Base-by-base conservation (phyloP, 83 land plant genomes). In the Picea engelmannii region DNA sequence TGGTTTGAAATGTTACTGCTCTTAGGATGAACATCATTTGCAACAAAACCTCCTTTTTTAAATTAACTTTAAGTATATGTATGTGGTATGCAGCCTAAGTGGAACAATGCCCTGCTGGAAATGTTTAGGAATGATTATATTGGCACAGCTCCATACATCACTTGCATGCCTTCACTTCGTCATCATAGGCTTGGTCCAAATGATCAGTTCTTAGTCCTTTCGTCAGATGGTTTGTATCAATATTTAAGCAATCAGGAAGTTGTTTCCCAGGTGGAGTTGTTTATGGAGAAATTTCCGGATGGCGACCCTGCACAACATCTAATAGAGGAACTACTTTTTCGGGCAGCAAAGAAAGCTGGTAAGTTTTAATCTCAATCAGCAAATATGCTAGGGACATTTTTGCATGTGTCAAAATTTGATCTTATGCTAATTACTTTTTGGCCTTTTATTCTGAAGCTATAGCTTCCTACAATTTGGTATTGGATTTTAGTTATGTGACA, bases 311-410 rank as follows among this genome's bases (percentile, higher is more conserved):
- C 99, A 44, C 99, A 98, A 78, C 88, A 89, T 81, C 84, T 98
- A 52, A 94, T 98, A 79, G 98, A 98, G 85, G 99, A 96, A 90
- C 91, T 98, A 76, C 95, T 98, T 24, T 86, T 84, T 77, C 90
- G 99, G 63, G 99, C 99, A 71, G 98, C 99, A 21, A 93, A 93
- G 83, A 93, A 95, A 92, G 96, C 94, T 80, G 99, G 99, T 98
- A 86, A 89, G 79, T 40, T 74, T 25, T 81, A 24, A 66, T 66
- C 16, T 66, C 25, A 44, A 44, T 47, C 42, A 35, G 20, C 20
- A 68, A 68, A 68, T 68, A n/a, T 35, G 58, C 59, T 3, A 47
- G n/a, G 58, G 23, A 11, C 21, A 5, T 47, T 74, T 47, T 47
- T 47, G 12, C 24, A 20, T 40, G 0, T 55, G 16, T 55, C 58